Base-by-base conservation (phyloP, 1,139 yeast genomes). In the Yamadazyma aaseri region DNA sequence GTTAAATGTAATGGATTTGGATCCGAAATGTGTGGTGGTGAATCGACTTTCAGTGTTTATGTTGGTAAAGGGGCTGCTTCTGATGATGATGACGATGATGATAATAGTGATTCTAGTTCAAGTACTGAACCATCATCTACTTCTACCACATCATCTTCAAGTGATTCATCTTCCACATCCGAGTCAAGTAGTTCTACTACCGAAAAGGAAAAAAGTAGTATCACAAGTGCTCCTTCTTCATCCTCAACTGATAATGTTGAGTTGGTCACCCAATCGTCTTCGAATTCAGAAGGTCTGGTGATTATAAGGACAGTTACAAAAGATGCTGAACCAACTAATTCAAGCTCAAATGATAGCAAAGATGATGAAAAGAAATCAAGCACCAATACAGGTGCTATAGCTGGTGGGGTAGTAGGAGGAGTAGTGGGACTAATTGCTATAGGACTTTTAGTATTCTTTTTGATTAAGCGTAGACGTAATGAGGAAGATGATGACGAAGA, bases 401-500 rank as follows among this genome's bases (percentile, higher is more conserved):
- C 74, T 11, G 87, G 87, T 11, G 85, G 85, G 17, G 86, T 75
- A 1, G 81, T 79, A 10, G 87, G 86, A 17, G 84, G 75, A 4
- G 56, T 77, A 12, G 81, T 68, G 10, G 79, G 66, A 1, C 46
- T 76, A 2, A 65, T 65, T 6, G 50, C 72, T 5, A 41, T 79
- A n/a, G 76, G 68, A 3, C 65, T 60, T 1, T 51, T 61, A 1
- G 47, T 71, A 14, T 67, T 79, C 49, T 67, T 78, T 49, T 49
- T 79, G 39, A 53, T 77, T 35, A 67, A 73, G 40, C 65, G 72
- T 36, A 64, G 68, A 38, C 55, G 65, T 41, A 47, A 59, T 29
- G 67, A 63, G 26, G 76, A 74, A 41, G 73, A 65, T 34, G 79
- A 73, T 36, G 76, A 73, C 39, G 72, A 65, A 43, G 79, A 71